Evolutionary conservation across 495 filamentous ascomycete genomes (phyloP).

Genomic region (Aspergillus olivimuriae): DNA sequence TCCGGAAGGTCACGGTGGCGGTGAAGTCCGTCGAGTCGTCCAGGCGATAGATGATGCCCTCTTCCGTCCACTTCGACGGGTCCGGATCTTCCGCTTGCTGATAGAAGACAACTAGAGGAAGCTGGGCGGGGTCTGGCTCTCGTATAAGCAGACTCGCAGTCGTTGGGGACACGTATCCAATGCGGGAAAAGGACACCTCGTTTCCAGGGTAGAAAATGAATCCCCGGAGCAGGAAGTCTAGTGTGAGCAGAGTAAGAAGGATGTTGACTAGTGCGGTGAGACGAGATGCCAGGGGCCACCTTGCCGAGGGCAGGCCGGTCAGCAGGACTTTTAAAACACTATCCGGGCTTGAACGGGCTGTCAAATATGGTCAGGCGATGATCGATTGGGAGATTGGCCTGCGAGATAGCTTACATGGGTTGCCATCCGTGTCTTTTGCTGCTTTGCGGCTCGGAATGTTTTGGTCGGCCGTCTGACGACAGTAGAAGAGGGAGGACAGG

Average conservation of each 20-base stretch:
- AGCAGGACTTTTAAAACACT: constrained; percentile 55
- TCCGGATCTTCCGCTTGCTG: constrained; percentile 25
- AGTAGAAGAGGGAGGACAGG: constrained; percentile 51
- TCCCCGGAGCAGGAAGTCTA: constrained; percentile 70
- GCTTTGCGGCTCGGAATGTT: neutral
- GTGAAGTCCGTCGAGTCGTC: constrained; percentile 80
- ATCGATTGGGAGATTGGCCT: no score
- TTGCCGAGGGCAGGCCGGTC: constrained; percentile 65
- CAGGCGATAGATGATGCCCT: constrained; percentile 56
- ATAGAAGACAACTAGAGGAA: constrained; percentile 68
- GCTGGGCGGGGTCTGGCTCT: constrained; percentile 67
- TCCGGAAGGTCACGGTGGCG: constrained; percentile 47
- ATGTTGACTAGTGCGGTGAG: constrained; percentile 66
- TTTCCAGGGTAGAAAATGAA: constrained; percentile 57
- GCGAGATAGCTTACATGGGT: neutral
- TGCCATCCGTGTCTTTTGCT: constrained; percentile 6
- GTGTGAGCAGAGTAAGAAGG: constrained; percentile 54
- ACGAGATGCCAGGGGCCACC: constrained; percentile 47
- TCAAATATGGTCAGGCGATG: no score
- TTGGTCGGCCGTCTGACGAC: constrained; percentile 16
- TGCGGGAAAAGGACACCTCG: constrained; percentile 75
- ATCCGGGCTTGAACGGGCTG: no score
- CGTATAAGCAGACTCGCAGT: constrained; percentile 77
- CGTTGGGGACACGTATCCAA: constrained; percentile 78
- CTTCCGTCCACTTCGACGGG: constrained; percentile 54